Conservation (phyloP, 2,329 filamentous ascomycete genomes). For the Epichloe hybrida region DNA sequence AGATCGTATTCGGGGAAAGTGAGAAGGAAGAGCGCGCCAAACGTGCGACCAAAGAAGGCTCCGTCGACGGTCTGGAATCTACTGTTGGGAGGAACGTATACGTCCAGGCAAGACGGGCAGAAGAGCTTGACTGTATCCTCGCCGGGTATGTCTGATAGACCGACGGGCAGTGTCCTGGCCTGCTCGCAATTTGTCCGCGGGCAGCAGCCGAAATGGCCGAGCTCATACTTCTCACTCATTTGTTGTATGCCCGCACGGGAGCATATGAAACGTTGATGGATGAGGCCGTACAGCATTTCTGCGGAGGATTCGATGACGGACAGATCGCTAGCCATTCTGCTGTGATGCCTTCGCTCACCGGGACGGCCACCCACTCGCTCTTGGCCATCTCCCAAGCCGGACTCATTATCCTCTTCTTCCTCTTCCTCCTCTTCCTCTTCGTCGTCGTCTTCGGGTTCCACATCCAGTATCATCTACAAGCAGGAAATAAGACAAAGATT, state of each 20-base stretch:
- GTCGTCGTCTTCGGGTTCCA: slow-evolving; percentile 91
- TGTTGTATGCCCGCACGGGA: slow-evolving; percentile 93
- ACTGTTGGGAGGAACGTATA: slow-evolving; percentile 94
- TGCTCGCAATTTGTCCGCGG: slow-evolving; percentile 89
- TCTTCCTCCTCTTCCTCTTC: slow-evolving; percentile 73
- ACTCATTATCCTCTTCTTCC: slow-evolving; percentile 60
- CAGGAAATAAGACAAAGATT: not conserved
- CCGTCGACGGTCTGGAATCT: slow-evolving; percentile 95
- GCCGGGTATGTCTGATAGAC: slow-evolving; percentile 85
- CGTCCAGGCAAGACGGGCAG: slow-evolving; percentile 90
- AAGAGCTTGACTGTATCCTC: slow-evolving; percentile 98
- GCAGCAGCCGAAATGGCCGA: slow-evolving; percentile 89
- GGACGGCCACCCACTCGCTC: slow-evolving; percentile 31
- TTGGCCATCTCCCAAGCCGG: slow-evolving; percentile 43
- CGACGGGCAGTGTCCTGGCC: slow-evolving; percentile 82
- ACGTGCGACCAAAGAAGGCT: slow-evolving; percentile 95
- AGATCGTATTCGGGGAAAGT: slow-evolving; percentile 96
- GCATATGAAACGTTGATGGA: slow-evolving; percentile 97
- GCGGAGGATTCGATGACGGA: slow-evolving; percentile 94
- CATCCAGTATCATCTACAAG: slow-evolving; percentile 81
- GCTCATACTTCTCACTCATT: slow-evolving; percentile 98
- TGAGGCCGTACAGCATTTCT: slow-evolving; percentile 95
- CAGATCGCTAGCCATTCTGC: slow-evolving; percentile 80
- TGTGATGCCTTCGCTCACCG: slow-evolving; percentile 60
- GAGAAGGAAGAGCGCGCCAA: slow-evolving; percentile 93